phyloP scores from a whole-genome alignment of 148 eudicot genomes.

The Pharnaceum exiguum region DNA sequence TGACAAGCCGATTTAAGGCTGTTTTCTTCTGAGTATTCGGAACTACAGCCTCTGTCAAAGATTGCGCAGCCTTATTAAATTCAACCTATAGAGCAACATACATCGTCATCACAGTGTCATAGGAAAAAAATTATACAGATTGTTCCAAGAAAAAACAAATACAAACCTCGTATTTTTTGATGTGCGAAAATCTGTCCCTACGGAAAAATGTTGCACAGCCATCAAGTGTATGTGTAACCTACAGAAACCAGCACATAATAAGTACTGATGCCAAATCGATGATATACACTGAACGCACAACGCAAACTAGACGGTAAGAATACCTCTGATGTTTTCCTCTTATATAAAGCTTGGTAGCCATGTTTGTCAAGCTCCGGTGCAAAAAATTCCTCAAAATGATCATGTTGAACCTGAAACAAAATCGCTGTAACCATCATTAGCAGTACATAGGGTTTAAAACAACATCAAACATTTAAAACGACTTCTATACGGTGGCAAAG shows the following conservation, averaged over 20 bases:
- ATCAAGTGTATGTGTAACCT: constrained; percentile 74
- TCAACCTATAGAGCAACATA: constrained; percentile 60
- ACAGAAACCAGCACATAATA: constrained; percentile 11
- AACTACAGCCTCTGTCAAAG: constrained; percentile 87
- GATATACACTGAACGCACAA: not conserved
- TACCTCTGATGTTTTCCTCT: constrained; percentile 93
- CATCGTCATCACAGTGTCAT: constrained; percentile 6
- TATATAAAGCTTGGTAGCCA: constrained; percentile 92
- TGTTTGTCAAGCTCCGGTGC: constrained; percentile 95
- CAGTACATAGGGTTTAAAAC: not conserved
- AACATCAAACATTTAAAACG: not conserved
- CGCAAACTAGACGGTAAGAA: constrained; percentile 2
- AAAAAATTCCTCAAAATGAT: constrained; percentile 92
- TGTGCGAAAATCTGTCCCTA: constrained; percentile 91
- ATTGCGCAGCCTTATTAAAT: constrained; percentile 98
- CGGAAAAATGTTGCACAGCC: constrained; percentile 99
- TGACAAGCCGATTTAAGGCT: constrained; percentile 77
- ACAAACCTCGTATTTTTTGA: constrained; percentile 94
- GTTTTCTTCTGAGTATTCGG: constrained; percentile 81
- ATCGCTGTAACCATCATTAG: constrained; percentile 22
- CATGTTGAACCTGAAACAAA: constrained; percentile 79
- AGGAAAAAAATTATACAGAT: not conserved
- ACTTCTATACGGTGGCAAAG: no score
- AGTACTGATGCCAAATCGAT: not conserved
- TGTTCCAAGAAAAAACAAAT: not conserved